Percentiles rank a stretch among this genome's conserved stretches.
Evolutionary conservation across 2,329 filamentous ascomycete genomes (phyloP).

Genomic region (Aspergillus sp.): DNA sequence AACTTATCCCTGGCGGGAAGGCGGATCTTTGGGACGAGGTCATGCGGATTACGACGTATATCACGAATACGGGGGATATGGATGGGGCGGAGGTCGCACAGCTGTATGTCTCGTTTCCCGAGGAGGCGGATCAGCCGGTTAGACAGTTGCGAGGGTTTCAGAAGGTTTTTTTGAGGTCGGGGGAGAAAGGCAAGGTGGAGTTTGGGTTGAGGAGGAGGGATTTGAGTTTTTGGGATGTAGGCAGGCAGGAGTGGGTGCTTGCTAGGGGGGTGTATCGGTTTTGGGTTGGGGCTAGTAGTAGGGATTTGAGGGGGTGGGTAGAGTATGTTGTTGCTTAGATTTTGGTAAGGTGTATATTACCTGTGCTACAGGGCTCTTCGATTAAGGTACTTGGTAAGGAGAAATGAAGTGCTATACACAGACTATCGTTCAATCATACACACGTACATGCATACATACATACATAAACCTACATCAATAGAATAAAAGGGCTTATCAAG

Average conservation of each 20-base stretch:
- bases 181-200: constrained; percentile 49
- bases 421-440: neutral
- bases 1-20: constrained; percentile 48
- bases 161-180: constrained; percentile 56
- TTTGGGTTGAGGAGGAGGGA: constrained; percentile 61
- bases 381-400: too few species aligned
- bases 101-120: constrained; percentile 34
- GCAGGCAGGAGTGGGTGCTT: constrained; percentile 58
- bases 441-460: too few species aligned
- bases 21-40: constrained; percentile 19
- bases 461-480: too few species aligned
- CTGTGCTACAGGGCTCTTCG: too few species aligned
- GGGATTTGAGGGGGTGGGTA: constrained; percentile 1
- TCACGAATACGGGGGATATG: constrained; percentile 70
- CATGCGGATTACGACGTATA: constrained; percentile 53
- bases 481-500: neutral
- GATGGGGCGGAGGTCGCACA: constrained; percentile 73
- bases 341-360: too few species aligned
- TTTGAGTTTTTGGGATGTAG: constrained; percentile 64
- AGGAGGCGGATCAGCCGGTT: constrained; percentile 38
- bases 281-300: constrained; percentile 1
- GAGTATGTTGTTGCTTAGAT: too few species aligned
- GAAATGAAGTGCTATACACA: too few species aligned
- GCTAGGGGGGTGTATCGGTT: neutral
- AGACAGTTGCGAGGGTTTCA: constrained; percentile 64